Evolutionary conservation across 768 basidiomycete species (phyloP).

Genomic region (Tylopilus plumbeoviolaceoides): DNA sequence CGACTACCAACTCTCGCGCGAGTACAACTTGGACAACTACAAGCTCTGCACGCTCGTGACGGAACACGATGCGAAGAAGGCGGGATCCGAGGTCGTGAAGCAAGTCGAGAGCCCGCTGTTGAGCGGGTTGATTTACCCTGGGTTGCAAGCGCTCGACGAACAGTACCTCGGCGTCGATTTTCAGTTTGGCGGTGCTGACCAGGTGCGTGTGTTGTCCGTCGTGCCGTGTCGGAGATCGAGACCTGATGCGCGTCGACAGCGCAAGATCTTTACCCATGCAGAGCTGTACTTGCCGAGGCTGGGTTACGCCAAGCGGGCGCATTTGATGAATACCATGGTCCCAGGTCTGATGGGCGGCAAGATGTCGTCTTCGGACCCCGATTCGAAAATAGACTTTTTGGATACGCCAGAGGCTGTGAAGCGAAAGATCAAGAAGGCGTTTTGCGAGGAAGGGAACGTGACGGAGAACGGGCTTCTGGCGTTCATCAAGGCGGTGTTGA

Average conservation of each 20-base stretch:
- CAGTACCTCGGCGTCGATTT: slow-evolving; percentile 95
- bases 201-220: slow-evolving; percentile 48
- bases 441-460: slow-evolving; percentile 90
- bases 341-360: slow-evolving; percentile 93
- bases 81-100: slow-evolving; percentile 98
- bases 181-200: slow-evolving; percentile 97
- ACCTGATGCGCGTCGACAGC: slow-evolving; percentile 40
- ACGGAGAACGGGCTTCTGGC: slow-evolving; percentile 85
- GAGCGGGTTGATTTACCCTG: slow-evolving; percentile 92
- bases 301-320: slow-evolving; percentile 91
- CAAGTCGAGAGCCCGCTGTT: slow-evolving; percentile 90
- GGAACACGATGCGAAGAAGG: slow-evolving; percentile 97
- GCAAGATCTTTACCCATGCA: slow-evolving; percentile 98
- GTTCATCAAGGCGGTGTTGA: slow-evolving; percentile 82
- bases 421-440: slow-evolving; percentile 87
- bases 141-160: slow-evolving; percentile 94
- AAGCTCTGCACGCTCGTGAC: slow-evolving; percentile 85
- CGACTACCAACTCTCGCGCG: slow-evolving; percentile 84
- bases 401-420: slow-evolving; percentile 80
- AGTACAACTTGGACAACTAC: slow-evolving; percentile 96
- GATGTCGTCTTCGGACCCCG: slow-evolving; percentile 97
- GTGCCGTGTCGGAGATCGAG: not conserved
- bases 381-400: slow-evolving; percentile 97
- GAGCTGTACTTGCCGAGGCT: slow-evolving; percentile 92
- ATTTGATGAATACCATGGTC: slow-evolving; percentile 98